Evolutionary conservation across 2,329 filamentous ascomycete species (phyloP), one percentile per base, ranked within the genome.

Genomic region (Dendryphion nanum): DNA sequence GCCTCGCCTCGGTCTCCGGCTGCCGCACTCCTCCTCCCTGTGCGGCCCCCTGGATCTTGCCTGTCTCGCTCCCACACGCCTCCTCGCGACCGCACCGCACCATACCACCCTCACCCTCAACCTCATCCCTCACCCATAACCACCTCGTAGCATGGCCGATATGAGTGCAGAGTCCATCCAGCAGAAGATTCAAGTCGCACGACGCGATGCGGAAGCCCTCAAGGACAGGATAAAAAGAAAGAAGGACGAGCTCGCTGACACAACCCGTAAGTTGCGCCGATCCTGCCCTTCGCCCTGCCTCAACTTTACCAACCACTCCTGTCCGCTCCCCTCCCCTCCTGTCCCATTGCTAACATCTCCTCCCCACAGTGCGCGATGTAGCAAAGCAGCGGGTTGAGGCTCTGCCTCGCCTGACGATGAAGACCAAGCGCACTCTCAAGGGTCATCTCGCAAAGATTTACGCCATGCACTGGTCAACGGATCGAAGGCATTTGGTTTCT

Each of bases 381-480:
- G 87, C 93, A 60, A 83, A 89, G 67, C 86, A 91, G 73, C 85
- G 91, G 51, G 91, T 95, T 70, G 93, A 97, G 68, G 77, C 86
- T 53, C 82, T 98, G 58, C 89, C 91, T 50, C 86, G 86, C 70
- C 93, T 94, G 70, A 80, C 91, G 65, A 97, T 98, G 93, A 95
- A 93, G 78, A 87, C 91, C 50, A 93, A 95, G 76, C 86, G 89
- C 61, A 96, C 90, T 35, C 78, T 98, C 53, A 97, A 97, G 76
- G 93, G 93, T 52, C 93, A 98, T 78, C 75, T 98, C 53, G 93
- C 93, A 59, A 98, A 98, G 76, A 98, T 98, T 61, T 98, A 98
- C 71, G 93, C 93, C 59, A 98, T 98, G 93, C 93, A 98, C 76
- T 98, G 93, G 93, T 97, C 93, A 21, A 98, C 93, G 50, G 93